phyloP scores from a whole-genome alignment of 805 yeast species.

The Yamadazyma insecticola region DNA sequence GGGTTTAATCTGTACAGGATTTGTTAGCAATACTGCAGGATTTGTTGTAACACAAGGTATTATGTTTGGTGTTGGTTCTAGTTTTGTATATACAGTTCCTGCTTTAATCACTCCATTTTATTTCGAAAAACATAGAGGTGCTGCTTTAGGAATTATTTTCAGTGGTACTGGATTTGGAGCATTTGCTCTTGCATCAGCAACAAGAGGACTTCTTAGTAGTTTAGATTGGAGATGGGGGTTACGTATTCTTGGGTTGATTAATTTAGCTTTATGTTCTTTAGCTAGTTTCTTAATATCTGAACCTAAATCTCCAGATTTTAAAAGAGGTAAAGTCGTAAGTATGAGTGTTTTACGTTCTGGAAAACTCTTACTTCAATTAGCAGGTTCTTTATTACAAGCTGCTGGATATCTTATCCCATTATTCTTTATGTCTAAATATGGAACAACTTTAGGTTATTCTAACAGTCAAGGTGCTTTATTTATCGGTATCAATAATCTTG shows the following conservation, averaged over 20 bases:
- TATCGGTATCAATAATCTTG: slow-evolving; percentile 29
- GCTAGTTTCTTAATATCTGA: slow-evolving; percentile 13
- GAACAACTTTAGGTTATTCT: slow-evolving; percentile 23
- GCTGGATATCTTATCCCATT: slow-evolving; percentile 31
- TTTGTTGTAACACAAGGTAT: slow-evolving; percentile 30
- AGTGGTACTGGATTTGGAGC: slow-evolving; percentile 36
- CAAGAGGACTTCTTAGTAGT: slow-evolving; percentile 17
- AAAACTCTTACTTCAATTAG: slow-evolving; percentile 13
- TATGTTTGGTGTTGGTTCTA: slow-evolving; percentile 28
- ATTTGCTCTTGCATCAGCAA: slow-evolving; percentile 23
- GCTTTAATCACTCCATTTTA: slow-evolving; percentile 29
- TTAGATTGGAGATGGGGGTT: slow-evolving; percentile 34
- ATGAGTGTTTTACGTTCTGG: slow-evolving; percentile 14
- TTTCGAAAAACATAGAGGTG: slow-evolving; percentile 24
- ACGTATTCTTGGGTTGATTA: slow-evolving; percentile 24
- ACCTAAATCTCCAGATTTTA: slow-evolving; percentile 7
- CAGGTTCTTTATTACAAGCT: slow-evolving; percentile 25
- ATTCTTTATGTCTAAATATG: slow-evolving; percentile 30
- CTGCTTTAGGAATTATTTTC: slow-evolving; percentile 31
- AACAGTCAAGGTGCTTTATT: slow-evolving; percentile 26
- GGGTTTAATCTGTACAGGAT: slow-evolving; percentile 24
- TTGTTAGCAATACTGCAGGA: slow-evolving; percentile 16
- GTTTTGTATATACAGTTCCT: slow-evolving; percentile 28
- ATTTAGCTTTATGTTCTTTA: slow-evolving; percentile 11
- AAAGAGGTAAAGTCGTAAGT: slow-evolving; percentile 8